Percentiles rank a stretch among this genome's conserved stretches.
Conservation (phyloP, 2,329 filamentous ascomycete genomes). For the Aspergillus proliferans region DNA sequence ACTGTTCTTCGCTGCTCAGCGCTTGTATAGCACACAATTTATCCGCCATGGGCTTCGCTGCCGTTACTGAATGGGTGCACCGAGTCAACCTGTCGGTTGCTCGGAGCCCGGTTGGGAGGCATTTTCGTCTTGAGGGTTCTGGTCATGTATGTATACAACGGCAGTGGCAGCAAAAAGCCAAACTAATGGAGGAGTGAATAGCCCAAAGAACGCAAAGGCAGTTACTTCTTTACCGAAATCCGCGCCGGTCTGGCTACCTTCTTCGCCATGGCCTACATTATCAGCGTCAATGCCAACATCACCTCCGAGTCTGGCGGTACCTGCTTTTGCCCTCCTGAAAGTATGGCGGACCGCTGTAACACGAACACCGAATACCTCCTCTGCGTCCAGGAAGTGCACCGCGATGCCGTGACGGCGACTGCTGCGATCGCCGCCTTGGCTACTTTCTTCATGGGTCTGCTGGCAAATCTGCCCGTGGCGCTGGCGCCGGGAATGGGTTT, state of each 20-base stretch:
- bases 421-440: slow-evolving; percentile 74
- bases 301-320: slow-evolving; percentile 67
- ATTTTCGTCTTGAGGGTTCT: slow-evolving; percentile 74
- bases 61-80: slow-evolving; percentile 11
- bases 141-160: slow-evolving; percentile 61
- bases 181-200: slow-evolving; percentile 26
- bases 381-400: slow-evolving; percentile 55
- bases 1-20: no score
- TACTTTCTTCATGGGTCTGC: slow-evolving; percentile 76
- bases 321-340: slow-evolving; percentile 59
- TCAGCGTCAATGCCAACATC: slow-evolving; percentile 61
- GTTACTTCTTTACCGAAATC: slow-evolving; percentile 75
- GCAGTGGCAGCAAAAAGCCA: neutral
- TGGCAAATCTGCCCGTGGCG: slow-evolving; percentile 72
- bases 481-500: slow-evolving; percentile 72
- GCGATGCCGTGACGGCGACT: slow-evolving; percentile 77
- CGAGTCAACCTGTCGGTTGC: slow-evolving; percentile 47
- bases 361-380: slow-evolving; percentile 40
- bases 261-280: slow-evolving; percentile 77
- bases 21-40: no score
- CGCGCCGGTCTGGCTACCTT: slow-evolving; percentile 76
- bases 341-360: slow-evolving; percentile 42
- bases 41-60: slow-evolving; percentile 8
- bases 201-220: slow-evolving; percentile 65
- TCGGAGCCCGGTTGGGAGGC: slow-evolving; percentile 58